These are phyloP conservation scores for Limonium bicolor DNA, from an alignment of 148 eudicot genomes.

Conservation along the genomic window DNA sequence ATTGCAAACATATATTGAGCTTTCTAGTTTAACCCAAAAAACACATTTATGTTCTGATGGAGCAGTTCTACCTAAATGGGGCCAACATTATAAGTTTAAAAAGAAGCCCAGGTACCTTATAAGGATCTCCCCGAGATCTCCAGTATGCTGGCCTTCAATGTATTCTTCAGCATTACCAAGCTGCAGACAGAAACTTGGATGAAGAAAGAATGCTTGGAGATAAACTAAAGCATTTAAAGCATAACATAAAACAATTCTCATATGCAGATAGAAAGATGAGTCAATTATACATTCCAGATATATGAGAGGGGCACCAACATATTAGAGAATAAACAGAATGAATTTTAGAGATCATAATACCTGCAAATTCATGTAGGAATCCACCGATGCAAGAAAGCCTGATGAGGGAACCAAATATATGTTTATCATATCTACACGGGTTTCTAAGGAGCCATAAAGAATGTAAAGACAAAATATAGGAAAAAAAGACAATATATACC, in stretches of 20 bases:
- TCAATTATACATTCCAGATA: neutral
- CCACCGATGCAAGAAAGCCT: slow-evolving; percentile 61
- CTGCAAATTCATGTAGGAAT: slow-evolving; percentile 70
- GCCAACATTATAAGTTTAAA: too few species aligned
- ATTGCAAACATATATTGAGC: too few species aligned
- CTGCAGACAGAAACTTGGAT: slow-evolving; percentile 21
- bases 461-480: neutral
- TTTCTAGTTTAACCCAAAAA: too few species aligned
- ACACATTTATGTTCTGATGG: neutral
- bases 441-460: neutral
- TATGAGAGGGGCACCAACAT: neutral
- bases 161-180: slow-evolving; percentile 81
- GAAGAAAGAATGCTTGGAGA: neutral
- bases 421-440: neutral
- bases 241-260: neutral
- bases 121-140: slow-evolving; percentile 91
- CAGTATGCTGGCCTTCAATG: slow-evolving; percentile 73
- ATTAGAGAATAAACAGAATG: neutral
- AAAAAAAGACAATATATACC: slow-evolving; percentile 11
- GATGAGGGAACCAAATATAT: slow-evolving; percentile 3
- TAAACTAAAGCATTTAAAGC: neutral
- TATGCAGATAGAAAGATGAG: neutral
- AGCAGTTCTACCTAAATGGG: neutral
- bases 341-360: slow-evolving; percentile 7
- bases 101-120: slow-evolving; percentile 54